phyloP scores from a whole-genome alignment of 225 moss, liverwort and hornwort species.

The Polytrichum formosum region DNA sequence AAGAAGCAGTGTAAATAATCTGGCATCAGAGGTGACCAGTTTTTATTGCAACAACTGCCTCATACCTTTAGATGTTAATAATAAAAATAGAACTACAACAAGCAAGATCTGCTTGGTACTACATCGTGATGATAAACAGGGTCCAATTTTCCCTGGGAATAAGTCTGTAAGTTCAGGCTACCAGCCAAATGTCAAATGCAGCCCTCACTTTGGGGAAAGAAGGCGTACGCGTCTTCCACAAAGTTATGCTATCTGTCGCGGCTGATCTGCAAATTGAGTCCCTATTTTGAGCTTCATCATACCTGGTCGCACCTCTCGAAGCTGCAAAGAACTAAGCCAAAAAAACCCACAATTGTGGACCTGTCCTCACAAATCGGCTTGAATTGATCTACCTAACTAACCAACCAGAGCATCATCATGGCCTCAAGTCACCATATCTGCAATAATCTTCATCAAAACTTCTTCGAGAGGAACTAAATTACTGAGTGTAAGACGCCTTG shows the following conservation, averaged over 20 bases:
- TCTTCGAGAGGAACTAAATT: not conserved
- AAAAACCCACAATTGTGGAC: constrained; percentile 44
- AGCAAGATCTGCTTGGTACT: constrained; percentile 56
- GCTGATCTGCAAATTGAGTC: constrained; percentile 14
- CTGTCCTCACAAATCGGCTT: constrained; percentile 44
- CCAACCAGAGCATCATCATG: constrained; percentile 28
- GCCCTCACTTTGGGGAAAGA: constrained; percentile 20
- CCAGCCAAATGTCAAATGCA: constrained; percentile 25
- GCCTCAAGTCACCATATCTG: constrained; percentile 36
- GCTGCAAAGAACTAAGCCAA: constrained; percentile 42
- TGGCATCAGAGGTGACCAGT: constrained; percentile 34
- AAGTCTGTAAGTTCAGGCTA: constrained; percentile 28
- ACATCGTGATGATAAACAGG: constrained; percentile 19
- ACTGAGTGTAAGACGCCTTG: constrained; percentile 16
- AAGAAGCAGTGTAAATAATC: constrained; percentile 16
- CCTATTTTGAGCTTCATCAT: constrained; percentile 10
- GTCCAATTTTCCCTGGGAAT: constrained; percentile 44
- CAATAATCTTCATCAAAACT: constrained; percentile 36
- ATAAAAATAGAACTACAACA: constrained; percentile 56
- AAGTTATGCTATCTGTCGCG: constrained; percentile 21
- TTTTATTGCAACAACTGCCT: constrained; percentile 61
- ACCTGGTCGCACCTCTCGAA: constrained; percentile 17
- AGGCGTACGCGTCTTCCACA: constrained; percentile 17
- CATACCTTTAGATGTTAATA: constrained; percentile 48
- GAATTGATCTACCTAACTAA: constrained; percentile 28